Conservation (phyloP, 2,329 filamentous ascomycete species). For the Sordariomycetes sp. region DNA sequence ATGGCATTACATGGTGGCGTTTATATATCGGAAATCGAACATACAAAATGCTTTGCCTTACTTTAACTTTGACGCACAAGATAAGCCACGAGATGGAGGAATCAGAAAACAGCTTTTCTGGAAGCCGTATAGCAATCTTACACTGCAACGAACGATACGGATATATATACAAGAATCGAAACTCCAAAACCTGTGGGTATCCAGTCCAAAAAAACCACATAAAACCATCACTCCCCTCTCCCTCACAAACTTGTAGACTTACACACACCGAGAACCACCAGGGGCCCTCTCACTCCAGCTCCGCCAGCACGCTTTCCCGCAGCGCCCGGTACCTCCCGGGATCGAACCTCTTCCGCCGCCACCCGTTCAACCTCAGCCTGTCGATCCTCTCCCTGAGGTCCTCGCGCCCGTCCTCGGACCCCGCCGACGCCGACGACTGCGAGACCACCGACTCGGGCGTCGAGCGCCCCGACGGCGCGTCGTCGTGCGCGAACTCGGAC, state of each 20-base stretch:
- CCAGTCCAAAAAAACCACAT: neutral
- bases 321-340: slow-evolving; percentile 39
- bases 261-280: neutral
- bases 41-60: no score
- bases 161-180: neutral
- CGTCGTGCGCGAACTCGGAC: slow-evolving; percentile 18
- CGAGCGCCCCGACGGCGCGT: slow-evolving; percentile 8
- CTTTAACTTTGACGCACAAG: no score
- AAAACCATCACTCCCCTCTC: neutral
- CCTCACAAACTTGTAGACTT: neutral
- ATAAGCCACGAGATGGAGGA: no score
- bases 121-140: no score
- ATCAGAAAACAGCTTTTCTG: neutral
- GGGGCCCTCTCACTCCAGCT: slow-evolving; percentile 23
- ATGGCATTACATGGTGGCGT: no score
- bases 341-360: slow-evolving; percentile 46
- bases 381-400: slow-evolving; percentile 42
- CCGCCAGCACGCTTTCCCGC: slow-evolving; percentile 37
- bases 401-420: slow-evolving; percentile 21
- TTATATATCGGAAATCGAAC: no score
- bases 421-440: slow-evolving; percentile 10
- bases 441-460: slow-evolving; percentile 7
- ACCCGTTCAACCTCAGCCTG: slow-evolving; percentile 40
- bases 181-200: neutral
- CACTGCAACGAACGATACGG: no score